Evolutionary conservation across 108 stramenopile genomes (phyloP).

Genomic region (Skeletonema potamos): DNA sequence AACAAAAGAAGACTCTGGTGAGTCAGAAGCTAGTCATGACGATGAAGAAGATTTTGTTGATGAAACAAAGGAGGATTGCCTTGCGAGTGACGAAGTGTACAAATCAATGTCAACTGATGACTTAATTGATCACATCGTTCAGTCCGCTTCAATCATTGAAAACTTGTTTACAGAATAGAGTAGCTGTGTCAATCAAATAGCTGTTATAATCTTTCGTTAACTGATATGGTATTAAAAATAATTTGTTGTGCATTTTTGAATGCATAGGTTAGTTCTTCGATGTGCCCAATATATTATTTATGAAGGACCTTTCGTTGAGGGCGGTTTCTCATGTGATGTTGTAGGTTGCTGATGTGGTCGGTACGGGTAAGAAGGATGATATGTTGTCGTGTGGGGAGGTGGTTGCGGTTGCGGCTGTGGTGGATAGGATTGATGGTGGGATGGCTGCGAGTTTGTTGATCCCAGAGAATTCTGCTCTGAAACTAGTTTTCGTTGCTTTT

Average conservation of each 20-base stretch:
- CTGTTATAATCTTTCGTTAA: neutral
- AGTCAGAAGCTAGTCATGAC: neutral
- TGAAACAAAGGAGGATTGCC: neutral
- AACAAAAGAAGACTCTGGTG: neutral
- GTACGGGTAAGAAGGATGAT: neutral
- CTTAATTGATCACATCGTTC: neutral
- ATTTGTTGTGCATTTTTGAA: neutral
- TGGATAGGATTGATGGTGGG: neutral
- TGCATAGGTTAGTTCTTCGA: neutral
- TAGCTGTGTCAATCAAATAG: neutral
- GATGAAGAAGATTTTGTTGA: neutral
- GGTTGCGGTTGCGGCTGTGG: neutral
- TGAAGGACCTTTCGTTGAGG: neutral
- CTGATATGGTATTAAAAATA: neutral
- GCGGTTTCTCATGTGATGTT: neutral
- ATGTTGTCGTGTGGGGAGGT: neutral
- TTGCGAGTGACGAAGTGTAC: neutral
- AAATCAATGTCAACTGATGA: neutral
- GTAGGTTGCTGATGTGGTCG: neutral
- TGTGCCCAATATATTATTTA: neutral
- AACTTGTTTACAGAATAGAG: neutral
- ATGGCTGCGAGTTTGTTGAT: neutral
- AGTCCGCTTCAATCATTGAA: neutral
- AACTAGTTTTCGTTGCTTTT: conserved; percentile 43
- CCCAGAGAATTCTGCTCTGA: conserved; percentile 7